These are phyloP conservation scores for Saxispiralis lemnorum DNA, from an alignment of 495 filamentous ascomycete species.

Conservation along the genomic window DNA sequence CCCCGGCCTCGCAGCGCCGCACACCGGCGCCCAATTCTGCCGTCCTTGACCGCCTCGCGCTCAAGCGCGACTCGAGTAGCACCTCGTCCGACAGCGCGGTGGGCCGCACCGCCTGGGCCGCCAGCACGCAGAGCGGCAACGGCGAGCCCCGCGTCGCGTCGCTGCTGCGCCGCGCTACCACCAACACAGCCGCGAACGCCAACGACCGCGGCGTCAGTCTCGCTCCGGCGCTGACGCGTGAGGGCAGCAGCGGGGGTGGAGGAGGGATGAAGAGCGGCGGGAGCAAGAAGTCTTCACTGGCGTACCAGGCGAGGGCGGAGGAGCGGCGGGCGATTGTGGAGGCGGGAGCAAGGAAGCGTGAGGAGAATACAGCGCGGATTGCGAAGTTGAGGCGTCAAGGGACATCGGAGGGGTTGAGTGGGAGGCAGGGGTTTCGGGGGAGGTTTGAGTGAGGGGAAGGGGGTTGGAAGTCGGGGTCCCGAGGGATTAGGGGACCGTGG, in stretches of 20 bases:
- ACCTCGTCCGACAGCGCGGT: conserved; percentile 24
- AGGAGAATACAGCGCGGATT: conserved; percentile 47
- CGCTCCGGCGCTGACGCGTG: conserved; percentile 19
- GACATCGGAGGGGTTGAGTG: conserved; percentile 3
- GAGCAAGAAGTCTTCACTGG: conserved; percentile 60
- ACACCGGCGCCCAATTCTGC: conserved; percentile 24
- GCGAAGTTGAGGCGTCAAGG: conserved; percentile 26
- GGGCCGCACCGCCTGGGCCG: conserved; percentile 22
- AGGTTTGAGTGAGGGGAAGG: conserved; percentile 9
- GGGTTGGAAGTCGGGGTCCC: no score
- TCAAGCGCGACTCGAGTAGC: conserved; percentile 49
- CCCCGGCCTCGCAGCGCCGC: conserved; percentile 14
- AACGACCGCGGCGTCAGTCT: conserved; percentile 19
- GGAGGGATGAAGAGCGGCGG: conserved; percentile 29
- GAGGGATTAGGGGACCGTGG: neutral
- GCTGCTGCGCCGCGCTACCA: conserved; percentile 62
- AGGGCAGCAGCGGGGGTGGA: conserved; percentile 19
- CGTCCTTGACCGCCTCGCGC: conserved; percentile 58
- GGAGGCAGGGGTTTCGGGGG: conserved; percentile 8
- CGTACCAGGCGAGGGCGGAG: conserved; percentile 64
- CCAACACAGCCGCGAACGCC: conserved; percentile 23
- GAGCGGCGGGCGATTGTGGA: conserved; percentile 41
- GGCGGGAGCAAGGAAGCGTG: conserved; percentile 43
- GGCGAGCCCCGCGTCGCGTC: conserved; percentile 52
- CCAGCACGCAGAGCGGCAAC: conserved; percentile 8